Conservation (phyloP, 2,329 filamentous ascomycete genomes). For the Fusarium sublunatum region DNA sequence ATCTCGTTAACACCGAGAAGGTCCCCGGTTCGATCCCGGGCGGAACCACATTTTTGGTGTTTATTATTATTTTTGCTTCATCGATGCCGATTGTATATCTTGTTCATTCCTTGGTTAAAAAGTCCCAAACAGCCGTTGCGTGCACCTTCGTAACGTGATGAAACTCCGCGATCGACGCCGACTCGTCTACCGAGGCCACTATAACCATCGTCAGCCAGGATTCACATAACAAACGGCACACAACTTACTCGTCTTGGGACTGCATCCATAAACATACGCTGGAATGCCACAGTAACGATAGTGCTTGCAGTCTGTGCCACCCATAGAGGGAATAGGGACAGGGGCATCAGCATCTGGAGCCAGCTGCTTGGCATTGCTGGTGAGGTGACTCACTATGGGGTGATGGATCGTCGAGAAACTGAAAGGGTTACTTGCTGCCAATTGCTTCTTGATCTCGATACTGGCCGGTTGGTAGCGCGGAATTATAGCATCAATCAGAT, state of each 20-base stretch:
- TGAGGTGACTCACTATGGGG: neutral
- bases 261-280: slow-evolving; percentile 8
- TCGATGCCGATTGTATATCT: too few species aligned
- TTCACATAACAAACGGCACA: neutral
- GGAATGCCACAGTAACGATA: slow-evolving; percentile 2
- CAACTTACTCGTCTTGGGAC: slow-evolving; percentile 7
- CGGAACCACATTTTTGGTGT: slow-evolving; percentile 44
- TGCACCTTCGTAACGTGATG: slow-evolving; percentile 10
- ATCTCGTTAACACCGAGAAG: slow-evolving; percentile 50
- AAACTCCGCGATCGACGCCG: slow-evolving; percentile 5
- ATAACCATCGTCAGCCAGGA: neutral
- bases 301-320: slow-evolving; percentile 11
- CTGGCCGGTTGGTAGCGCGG: neutral
- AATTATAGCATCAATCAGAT: neutral
- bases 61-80: neutral
- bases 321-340: slow-evolving; percentile 11
- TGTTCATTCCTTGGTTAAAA: neutral
- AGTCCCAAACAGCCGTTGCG: slow-evolving; percentile 11
- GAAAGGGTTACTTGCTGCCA: slow-evolving; percentile 2
- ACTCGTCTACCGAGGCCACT: slow-evolving; percentile 10
- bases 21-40: slow-evolving; percentile 50
- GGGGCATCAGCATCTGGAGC: neutral
- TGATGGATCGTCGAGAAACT: neutral
- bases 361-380: neutral
- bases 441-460: neutral